Evolutionary conservation across 306 rosid genomes (phyloP), one percentile per base, ranked within the genome.

Genomic region (Astragalus glycyphyllos): DNA sequence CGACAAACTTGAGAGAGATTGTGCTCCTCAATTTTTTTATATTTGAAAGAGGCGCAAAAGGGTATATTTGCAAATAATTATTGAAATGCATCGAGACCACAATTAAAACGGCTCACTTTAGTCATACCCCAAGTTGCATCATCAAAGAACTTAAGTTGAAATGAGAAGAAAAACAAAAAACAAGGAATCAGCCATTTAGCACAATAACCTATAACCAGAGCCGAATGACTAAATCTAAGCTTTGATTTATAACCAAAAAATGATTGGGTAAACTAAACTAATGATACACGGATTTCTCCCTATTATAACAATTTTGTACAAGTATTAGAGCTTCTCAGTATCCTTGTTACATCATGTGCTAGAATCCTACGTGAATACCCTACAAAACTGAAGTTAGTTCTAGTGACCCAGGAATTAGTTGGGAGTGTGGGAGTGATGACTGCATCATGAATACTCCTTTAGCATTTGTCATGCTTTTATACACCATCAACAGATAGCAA

Each of bases 341-440:
- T 57, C 56, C 69, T 57, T 41, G 62, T 71, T 47, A 76, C 75
- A 65, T 45, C 45, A 56, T 40, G 40, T 78, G 79, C 77, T 74
- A 77, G 54, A 64, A 61, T 40, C 70, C 80, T 76, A 78, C 31
- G 70, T 73, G 61, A 84, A 62, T 79, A 69, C 65, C 81, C 87
- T 77, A 65, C 85, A 81, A 84, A 87, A 87, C 72, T 72, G 81
- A 74, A 80, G 74, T 55, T 64, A 59, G 44, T 72, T 73, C 59
- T 38, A 32, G 78, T 57, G 57, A 23, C 71, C 54, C n/a, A 74
- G 67, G 68, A 64, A 67, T 56, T 38, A 72, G 57, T n/a, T n/a
- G n/a, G n/a, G n/a, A n/a, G n/a, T n/a, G 60, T n/a, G 57, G 63
- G 48, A 63, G 65, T 45, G 63, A 65, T 47, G 60, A 69, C 58